A percentile compares a stretch with the other conserved stretches of the same genome.
These are phyloP conservation scores for Pleurotus pulmonarius DNA, from an alignment of 768 basidiomycete genomes.

Conservation along the genomic window DNA sequence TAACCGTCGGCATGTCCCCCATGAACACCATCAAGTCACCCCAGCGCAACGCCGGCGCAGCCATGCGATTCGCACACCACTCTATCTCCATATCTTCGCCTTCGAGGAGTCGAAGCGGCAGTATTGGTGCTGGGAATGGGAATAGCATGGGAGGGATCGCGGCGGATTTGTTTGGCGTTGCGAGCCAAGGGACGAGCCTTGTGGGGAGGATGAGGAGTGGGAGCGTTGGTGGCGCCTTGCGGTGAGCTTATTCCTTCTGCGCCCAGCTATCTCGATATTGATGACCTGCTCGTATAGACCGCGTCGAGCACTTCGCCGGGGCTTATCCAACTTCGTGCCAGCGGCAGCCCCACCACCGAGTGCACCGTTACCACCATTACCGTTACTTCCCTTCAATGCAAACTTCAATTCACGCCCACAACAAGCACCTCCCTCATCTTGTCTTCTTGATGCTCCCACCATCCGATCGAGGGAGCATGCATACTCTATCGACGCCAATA, in stretches of 20 bases:
- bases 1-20: constrained; percentile 51
- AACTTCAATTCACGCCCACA: neutral
- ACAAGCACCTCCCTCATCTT: neutral
- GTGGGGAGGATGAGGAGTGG: constrained; percentile 56
- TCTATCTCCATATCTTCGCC: constrained; percentile 21
- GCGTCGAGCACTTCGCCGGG: constrained; percentile 35
- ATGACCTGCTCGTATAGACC: constrained; percentile 23
- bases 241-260: constrained; percentile 22
- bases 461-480: constrained; percentile 27
- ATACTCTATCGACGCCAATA: constrained; percentile 25
- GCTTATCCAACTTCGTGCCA: constrained; percentile 26
- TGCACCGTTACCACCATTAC: constrained; percentile 33
- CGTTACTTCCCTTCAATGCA: constrained; percentile 9
- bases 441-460: constrained; percentile 11
- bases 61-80: constrained; percentile 43
- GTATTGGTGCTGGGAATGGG: constrained; percentile 24
- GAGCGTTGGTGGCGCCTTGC: constrained; percentile 35
- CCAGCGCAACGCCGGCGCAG: constrained; percentile 43
- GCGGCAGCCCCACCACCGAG: constrained; percentile 33
- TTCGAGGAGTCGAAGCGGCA: constrained; percentile 42
- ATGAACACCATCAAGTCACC: constrained; percentile 59
- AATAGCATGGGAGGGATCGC: constrained; percentile 8
- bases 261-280: neutral
- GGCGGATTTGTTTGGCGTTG: constrained; percentile 25
- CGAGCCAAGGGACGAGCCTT: constrained; percentile 31